phyloP scores from a whole-genome alignment of 2,329 filamentous ascomycete genomes.

The Diaporthe aspalathi region DNA sequence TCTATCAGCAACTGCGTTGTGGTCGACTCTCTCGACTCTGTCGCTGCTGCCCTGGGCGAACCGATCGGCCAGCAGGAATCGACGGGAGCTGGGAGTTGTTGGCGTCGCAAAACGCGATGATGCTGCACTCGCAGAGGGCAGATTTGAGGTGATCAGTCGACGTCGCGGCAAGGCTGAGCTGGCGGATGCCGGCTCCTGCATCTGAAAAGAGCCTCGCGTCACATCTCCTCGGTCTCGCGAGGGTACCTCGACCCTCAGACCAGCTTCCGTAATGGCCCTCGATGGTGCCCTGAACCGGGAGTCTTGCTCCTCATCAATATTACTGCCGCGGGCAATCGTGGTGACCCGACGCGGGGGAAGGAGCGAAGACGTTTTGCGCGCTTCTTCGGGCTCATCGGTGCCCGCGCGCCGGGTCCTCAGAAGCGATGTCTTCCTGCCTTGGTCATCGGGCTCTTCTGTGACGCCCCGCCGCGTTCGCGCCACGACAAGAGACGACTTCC shows the following conservation, averaged over 20 bases:
- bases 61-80: slow-evolving; percentile 59
- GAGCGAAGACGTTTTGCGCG: slow-evolving; percentile 57
- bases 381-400: slow-evolving; percentile 63
- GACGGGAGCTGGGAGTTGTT: slow-evolving; percentile 54
- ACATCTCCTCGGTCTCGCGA: slow-evolving; percentile 31
- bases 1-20: slow-evolving; percentile 50
- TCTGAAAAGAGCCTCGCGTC: slow-evolving; percentile 31
- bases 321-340: slow-evolving; percentile 39
- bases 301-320: slow-evolving; percentile 63
- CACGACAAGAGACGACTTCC: slow-evolving; percentile 65
- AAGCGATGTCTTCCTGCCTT: slow-evolving; percentile 58
- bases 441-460: slow-evolving; percentile 62
- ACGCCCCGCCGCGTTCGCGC: slow-evolving; percentile 57
- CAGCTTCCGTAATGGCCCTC: slow-evolving; percentile 66
- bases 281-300: slow-evolving; percentile 66
- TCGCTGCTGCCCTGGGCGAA: slow-evolving; percentile 51
- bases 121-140: slow-evolving; percentile 46
- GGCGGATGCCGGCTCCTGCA: slow-evolving; percentile 51
- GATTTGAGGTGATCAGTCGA: slow-evolving; percentile 61
- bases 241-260: slow-evolving; percentile 54
- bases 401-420: slow-evolving; percentile 58
- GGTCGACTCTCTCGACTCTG: slow-evolving; percentile 44
- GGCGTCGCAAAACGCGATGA: slow-evolving; percentile 56
- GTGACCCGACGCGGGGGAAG: slow-evolving; percentile 60
- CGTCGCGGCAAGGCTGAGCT: slow-evolving; percentile 65